These are phyloP conservation scores for Blastobotrys parvus DNA, from an alignment of 805 yeast species.

Conservation along the genomic window DNA sequence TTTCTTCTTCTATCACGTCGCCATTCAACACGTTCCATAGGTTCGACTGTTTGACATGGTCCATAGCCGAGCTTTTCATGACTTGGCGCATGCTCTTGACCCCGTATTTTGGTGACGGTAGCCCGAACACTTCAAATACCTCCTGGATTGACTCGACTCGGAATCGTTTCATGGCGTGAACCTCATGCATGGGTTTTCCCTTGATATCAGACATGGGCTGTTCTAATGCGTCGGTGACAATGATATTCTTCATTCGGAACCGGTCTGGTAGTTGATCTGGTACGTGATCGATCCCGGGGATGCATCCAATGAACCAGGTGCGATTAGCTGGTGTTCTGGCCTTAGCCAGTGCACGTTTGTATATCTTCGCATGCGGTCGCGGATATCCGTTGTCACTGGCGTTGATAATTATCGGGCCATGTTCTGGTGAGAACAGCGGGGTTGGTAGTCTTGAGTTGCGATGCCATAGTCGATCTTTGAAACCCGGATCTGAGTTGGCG, in stretches of 20 bases:
- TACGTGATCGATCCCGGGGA: conserved; percentile 7
- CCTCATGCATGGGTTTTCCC: background rate
- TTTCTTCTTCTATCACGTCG: background rate
- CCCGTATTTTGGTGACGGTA: background rate
- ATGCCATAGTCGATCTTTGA: conserved; percentile 13
- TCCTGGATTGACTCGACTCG: background rate
- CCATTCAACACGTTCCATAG: background rate
- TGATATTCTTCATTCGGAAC: conserved; percentile 5
- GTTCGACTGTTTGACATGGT: background rate
- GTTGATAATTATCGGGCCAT: conserved; percentile 5
- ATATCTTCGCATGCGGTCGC: conserved; percentile 22
- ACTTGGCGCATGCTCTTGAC: too few species aligned
- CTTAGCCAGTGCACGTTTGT: conserved; percentile 15
- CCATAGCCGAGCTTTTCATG: background rate
- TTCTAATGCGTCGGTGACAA: conserved; percentile 6
- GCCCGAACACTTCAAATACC: background rate
- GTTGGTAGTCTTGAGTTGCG: background rate
- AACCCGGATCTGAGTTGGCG: conserved; percentile 21
- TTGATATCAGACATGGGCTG: conserved; percentile 11
- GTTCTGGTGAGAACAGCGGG: background rate
- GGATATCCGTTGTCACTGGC: conserved; percentile 13
- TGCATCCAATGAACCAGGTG: conserved; percentile 22
- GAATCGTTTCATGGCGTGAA: background rate
- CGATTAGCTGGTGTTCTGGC: conserved; percentile 12
- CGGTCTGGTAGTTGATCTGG: background rate